These are phyloP conservation scores for Colletotrichum acutatum DNA, from an alignment of 2,329 filamentous ascomycete genomes.

Conservation along the genomic window DNA sequence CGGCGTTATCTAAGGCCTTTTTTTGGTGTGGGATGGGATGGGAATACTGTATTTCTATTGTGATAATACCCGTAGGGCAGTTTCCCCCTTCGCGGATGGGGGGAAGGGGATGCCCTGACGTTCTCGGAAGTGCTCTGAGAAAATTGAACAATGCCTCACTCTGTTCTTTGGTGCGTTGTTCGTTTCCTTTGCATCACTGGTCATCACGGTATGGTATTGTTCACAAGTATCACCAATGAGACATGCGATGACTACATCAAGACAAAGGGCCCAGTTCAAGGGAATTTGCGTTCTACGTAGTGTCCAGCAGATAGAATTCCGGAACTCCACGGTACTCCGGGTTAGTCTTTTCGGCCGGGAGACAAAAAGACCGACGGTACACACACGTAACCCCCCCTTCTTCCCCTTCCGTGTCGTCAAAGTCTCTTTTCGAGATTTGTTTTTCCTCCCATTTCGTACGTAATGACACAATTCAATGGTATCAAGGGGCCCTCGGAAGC, in stretches of 20 bases:
- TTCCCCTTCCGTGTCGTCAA: background rate
- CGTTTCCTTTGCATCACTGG: background rate
- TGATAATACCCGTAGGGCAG: slow-evolving; percentile 14
- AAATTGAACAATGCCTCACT: background rate
- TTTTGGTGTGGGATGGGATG: slow-evolving; percentile 1
- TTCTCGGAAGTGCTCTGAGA: background rate
- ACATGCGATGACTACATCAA: background rate
- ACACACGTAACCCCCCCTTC: background rate
- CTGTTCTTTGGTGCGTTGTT: background rate
- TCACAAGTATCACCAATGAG: background rate
- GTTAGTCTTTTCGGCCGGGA: background rate
- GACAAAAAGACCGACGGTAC: background rate
- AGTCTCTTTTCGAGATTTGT: too few species aligned
- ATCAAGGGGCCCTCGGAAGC: background rate
- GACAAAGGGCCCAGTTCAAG: background rate
- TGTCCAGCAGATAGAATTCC: background rate
- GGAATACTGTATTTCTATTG: slow-evolving; percentile 10
- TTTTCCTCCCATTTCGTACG: background rate
- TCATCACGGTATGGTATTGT: background rate
- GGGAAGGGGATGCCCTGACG: background rate
- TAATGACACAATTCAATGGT: background rate
- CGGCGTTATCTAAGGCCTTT: slow-evolving; percentile 2
- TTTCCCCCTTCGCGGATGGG: too few species aligned
- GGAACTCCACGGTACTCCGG: background rate
- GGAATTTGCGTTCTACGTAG: too few species aligned